These are phyloP conservation scores for Trichoderma gamsii DNA, from an alignment of 495 filamentous ascomycete genomes.

Conservation along the genomic window DNA sequence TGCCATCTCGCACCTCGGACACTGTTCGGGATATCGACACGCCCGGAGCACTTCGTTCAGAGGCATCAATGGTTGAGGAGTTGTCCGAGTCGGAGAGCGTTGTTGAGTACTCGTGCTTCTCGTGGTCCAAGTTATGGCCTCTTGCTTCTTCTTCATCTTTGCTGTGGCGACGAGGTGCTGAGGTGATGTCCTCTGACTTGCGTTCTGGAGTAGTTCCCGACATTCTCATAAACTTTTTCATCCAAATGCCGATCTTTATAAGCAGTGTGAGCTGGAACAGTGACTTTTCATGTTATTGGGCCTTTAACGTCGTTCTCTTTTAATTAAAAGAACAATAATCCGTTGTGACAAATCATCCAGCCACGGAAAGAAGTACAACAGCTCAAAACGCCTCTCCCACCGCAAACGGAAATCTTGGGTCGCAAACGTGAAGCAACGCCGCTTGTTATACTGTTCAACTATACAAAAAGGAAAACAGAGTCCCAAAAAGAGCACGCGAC, in stretches of 20 bases:
- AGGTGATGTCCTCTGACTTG: background rate
- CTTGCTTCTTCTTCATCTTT: background rate
- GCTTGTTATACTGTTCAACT: no score
- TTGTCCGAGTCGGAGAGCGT: slow-evolving; percentile 8
- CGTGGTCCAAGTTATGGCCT: slow-evolving; percentile 8
- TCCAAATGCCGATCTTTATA: background rate
- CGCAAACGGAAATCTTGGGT: background rate
- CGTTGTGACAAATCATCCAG: background rate
- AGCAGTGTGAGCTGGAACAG: background rate
- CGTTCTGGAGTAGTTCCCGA: background rate
- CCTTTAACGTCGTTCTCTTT: background rate
- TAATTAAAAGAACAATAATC: background rate
- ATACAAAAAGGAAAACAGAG: background rate
- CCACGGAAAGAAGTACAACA: background rate
- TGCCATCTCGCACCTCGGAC: slow-evolving; percentile 29
- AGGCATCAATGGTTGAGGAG: background rate
- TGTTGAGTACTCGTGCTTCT: slow-evolving; percentile 7
- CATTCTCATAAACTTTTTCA: background rate
- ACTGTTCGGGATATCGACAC: slow-evolving; percentile 21
- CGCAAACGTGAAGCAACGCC: background rate
- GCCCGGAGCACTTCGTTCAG: background rate
- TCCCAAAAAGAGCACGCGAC: background rate
- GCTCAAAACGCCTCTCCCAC: background rate
- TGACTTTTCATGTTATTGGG: background rate
- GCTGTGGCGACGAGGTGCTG: background rate